A percentile compares a stretch with the other conserved stretches of the same genome.
These are phyloP conservation scores for Taphrina betulina DNA, from an alignment of 1,139 yeast species.

Conservation along the genomic window DNA sequence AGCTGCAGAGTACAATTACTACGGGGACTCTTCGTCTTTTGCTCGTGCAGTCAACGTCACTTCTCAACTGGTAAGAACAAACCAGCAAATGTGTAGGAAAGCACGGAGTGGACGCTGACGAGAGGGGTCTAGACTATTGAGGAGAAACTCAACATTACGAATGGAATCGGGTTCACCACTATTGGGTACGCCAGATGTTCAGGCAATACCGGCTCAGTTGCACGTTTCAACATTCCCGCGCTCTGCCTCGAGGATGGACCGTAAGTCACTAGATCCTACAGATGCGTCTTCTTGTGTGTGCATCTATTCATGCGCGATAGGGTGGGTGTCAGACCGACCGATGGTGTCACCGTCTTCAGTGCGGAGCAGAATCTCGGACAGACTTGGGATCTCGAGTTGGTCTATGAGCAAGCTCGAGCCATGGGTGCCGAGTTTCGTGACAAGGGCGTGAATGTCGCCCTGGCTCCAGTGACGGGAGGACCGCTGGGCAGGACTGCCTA, in stretches of 20 bases:
- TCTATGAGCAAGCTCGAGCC: constrained; percentile 50
- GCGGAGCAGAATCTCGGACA: constrained; percentile 53
- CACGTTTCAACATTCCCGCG: constrained; percentile 50
- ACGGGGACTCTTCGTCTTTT: too few relatives aligned
- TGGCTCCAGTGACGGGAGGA: constrained; percentile 56
- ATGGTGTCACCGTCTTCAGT: constrained; percentile 56
- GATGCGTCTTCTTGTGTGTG: too few relatives aligned
- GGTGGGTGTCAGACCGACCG: constrained; percentile 57
- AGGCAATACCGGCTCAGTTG: constrained; percentile 57
- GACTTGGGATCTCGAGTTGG: constrained; percentile 50
- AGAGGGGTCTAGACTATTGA: neutral
- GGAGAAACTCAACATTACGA: constrained; percentile 62
- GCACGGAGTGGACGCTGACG: too few relatives aligned
- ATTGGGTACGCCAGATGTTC: constrained; percentile 56
- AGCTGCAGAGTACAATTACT: too few relatives aligned
- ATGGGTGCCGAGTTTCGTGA: constrained; percentile 55
- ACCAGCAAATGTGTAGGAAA: too few relatives aligned
- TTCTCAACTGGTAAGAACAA: too few relatives aligned
- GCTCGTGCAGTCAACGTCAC: too few relatives aligned
- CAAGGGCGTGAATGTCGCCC: constrained; percentile 53
- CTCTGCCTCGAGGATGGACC: constrained; percentile 54
- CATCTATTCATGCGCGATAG: too few relatives aligned
- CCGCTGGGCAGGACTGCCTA: constrained; percentile 57
- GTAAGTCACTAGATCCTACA: too few relatives aligned
- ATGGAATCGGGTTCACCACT: constrained; percentile 65